A percentile compares a stretch with the other conserved stretches of the same genome.
Conservation (phyloP, 768 basidiomycete species). For the Lyophyllum atratum region DNA sequence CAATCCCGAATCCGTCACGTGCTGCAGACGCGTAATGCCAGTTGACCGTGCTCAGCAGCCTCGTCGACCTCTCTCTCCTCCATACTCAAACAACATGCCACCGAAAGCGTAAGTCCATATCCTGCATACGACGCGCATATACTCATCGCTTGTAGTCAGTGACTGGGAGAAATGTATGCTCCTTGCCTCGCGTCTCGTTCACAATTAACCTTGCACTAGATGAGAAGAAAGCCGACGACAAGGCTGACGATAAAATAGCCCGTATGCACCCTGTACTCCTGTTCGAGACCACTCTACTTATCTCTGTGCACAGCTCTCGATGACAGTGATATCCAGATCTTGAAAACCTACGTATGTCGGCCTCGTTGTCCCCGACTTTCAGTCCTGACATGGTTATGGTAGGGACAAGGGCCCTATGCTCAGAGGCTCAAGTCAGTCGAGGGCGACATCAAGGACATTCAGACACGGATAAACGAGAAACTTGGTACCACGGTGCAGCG, state of each 20-base stretch:
- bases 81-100: constrained; percentile 57
- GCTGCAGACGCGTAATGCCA: constrained; percentile 35
- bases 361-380: not conserved
- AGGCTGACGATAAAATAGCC: constrained; percentile 93
- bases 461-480: constrained; percentile 97
- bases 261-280: constrained; percentile 41
- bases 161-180: constrained; percentile 97
- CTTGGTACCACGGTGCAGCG: constrained; percentile 66
- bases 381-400: constrained; percentile 6
- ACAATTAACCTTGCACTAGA: constrained; percentile 42
- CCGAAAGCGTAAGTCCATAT: constrained; percentile 85
- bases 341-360: constrained; percentile 89
- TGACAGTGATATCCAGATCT: constrained; percentile 97
- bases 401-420: constrained; percentile 99
- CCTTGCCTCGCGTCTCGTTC: not conserved
- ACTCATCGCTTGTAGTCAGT: constrained; percentile 40
- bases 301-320: constrained; percentile 69
- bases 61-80: constrained; percentile 9
- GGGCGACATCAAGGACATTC: constrained; percentile 91
- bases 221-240: constrained; percentile 84
- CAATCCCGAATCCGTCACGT: constrained; percentile 25
- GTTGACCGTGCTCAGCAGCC: not conserved
- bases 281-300: constrained; percentile 2
- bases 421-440: constrained; percentile 86
- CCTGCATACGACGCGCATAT: constrained; percentile 15